Evolutionary conservation across 2,329 filamentous ascomycete genomes (phyloP), one percentile per base, ranked within the genome.

Genomic region (Alternaria gaisen): DNA sequence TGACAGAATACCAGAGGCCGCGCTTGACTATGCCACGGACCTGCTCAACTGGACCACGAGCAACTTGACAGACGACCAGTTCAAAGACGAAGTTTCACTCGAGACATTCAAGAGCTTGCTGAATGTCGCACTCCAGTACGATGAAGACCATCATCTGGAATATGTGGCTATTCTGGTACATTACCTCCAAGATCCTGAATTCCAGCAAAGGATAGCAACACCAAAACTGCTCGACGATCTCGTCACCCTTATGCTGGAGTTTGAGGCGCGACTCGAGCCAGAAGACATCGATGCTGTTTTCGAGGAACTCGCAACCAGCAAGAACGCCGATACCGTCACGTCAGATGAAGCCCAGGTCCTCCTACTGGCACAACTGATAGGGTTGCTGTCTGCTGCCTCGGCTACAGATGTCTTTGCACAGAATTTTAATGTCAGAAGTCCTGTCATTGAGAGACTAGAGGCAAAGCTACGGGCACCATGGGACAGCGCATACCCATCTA

Each of bases 131-230:
- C 56, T 73, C n/a, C 54, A 69, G 22, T 72, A 72, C 47, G 72
- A 77, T 32, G 73, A 75, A 64, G 76, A 79, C n/a, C 70, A 76
- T n/a, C 73, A 73, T 40, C 63, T 72, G 4, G 74, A 77, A 18
- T 76, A 74, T 32, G 54, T 77, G 18, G 69, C 76, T 1, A 72
- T 78, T 6, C 58, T 74, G 20, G 68, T 72, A 11, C 73, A 77
- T 53, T 78, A 79, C 53, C 65, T 79, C 3, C 75, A 78, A 55
- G 75, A 78, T 38, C 63, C 68, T 3, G 72, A 72, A 12, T 75
- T 79, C 24, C 77, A 79, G 54, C 64, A 71, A 52, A 73, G 72
- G 32, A 64, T 73, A n/a, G 69, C 71, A n/a, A 68, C 60, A 7
- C 70, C 75, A 8, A 70, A 71, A n/a, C 60, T 70, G 7, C 54